phyloP scores from a whole-genome alignment of 257 asterid genomes.

The Solanum lignicaule region DNA sequence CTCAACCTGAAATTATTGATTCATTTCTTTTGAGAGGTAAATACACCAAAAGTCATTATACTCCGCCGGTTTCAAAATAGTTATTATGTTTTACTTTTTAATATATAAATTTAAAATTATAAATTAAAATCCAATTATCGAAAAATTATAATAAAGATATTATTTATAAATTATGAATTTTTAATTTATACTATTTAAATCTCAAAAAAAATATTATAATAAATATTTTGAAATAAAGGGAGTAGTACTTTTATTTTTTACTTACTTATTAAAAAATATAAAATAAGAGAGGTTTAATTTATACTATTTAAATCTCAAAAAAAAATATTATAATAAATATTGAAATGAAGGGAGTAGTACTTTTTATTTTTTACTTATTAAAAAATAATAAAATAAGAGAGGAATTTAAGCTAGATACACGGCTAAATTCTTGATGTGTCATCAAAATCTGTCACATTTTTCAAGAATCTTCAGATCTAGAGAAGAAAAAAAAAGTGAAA shows the following conservation, averaged over 20 bases:
- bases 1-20: background rate
- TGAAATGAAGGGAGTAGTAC: background rate
- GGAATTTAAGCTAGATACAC: background rate
- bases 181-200: too few species aligned
- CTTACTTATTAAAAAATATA: background rate
- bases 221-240: background rate
- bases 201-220: too few species aligned
- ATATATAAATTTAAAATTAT: too few species aligned
- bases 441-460: background rate
- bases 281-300: background rate
- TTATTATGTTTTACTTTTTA: too few species aligned
- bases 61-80: rapidly evolving
- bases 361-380: background rate
- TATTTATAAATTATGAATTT: too few species aligned
- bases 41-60: background rate
- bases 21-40: background rate
- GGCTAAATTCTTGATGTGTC: constrained; percentile 2
- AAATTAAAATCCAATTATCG: background rate
- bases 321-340: too few species aligned
- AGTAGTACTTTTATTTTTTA: too few species aligned
- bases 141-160: background rate
- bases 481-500: background rate
- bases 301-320: too few species aligned
- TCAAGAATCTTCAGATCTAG: background rate
- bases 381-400: background rate